Evolutionary conservation across 2,329 filamentous ascomycete species (phyloP), one percentile per base, ranked within the genome.

Genomic region (Neofusicoccum sp.): DNA sequence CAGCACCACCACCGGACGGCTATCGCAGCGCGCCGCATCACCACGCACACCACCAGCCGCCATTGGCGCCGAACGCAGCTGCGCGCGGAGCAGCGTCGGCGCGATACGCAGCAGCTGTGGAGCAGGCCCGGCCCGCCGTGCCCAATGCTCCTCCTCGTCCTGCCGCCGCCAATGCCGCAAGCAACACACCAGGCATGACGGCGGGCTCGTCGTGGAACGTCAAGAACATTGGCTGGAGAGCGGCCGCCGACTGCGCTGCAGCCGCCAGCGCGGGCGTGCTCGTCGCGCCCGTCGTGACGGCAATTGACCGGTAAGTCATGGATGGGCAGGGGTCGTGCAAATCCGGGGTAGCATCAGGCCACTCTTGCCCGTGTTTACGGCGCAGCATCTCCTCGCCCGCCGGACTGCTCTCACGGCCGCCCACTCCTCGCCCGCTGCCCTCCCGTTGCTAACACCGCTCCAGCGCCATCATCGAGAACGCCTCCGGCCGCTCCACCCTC

Each of bases 211-310:
- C 36, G 33, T 93, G 90, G 89, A 96, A 96, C 73, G 93, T 90
- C 26, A 84, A 85, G 65, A 88, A 90, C 66, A 75, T 96, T 60
- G 83, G 83, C 12, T 73, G 82, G 65, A 83, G 91, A 57, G 70
- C 96, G 11, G 84, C 81, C 44, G 84, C 86, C 14, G 91, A 96
- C 77, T 75, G 84, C 24, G 74, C 84, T 45, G 87, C 88, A 68
- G 92, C 91, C 1, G 82, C 84, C 1, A 83, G 84, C 47, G 90
- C 92, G 9, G 91, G 89, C 1, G 84, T 83, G 6, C 78, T 95
- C 63, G 89, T 96, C 49, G 91, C 92, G 59, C 92, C 93, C 1
- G 72, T 96, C 40, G 93, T 96, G 64, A 89, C 89, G 38, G 88
- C 95, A 65, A 95, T 97, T 75, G 92, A 96, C 75, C 86, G 89